Conservation (phyloP, 768 basidiomycete species). For the Hydnum rufescens region DNA sequence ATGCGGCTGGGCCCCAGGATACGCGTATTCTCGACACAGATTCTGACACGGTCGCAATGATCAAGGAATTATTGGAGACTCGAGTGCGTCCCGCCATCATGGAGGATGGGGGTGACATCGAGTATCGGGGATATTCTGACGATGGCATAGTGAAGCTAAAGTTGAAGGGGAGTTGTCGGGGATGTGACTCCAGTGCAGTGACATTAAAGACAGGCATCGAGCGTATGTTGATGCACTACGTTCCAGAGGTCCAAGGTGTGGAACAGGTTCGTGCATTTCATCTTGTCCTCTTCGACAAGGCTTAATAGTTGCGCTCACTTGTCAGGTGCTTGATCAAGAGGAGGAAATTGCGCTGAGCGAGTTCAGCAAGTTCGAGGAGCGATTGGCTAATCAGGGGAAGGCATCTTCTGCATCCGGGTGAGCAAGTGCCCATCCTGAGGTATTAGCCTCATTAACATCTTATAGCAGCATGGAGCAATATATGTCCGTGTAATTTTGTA, state of each 20-base stretch:
- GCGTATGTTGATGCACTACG: conserved; percentile 98
- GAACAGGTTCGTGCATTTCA: conserved; percentile 40
- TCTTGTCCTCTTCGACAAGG: neutral
- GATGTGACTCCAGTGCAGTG: conserved; percentile 83
- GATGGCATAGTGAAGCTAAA: conserved; percentile 48
- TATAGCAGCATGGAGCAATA: conserved; percentile 47
- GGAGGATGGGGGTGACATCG: conserved; percentile 98
- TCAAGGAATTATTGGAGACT: conserved; percentile 91
- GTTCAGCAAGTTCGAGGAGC: conserved; percentile 72
- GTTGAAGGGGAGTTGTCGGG: conserved; percentile 92
- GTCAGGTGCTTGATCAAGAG: conserved; percentile 72
- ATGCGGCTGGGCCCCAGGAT: conserved; percentile 77
- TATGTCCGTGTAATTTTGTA: conserved; percentile 62
- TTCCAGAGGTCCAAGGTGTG: conserved; percentile 85
- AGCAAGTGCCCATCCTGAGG: neutral
- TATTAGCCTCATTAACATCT: neutral
- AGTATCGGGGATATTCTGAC: conserved; percentile 80
- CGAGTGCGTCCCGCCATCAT: conserved; percentile 90
- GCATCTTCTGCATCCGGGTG: conserved; percentile 14
- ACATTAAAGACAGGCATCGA: conserved; percentile 95
- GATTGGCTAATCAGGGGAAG: conserved; percentile 27
- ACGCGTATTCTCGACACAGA: conserved; percentile 87
- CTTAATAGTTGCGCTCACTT: conserved; percentile 3
- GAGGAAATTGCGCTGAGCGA: conserved; percentile 73
- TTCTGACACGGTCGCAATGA: conserved; percentile 95